Base-by-base conservation (phyloP, 2,329 filamentous ascomycete species). In the Zasmidium citrigriseum region DNA sequence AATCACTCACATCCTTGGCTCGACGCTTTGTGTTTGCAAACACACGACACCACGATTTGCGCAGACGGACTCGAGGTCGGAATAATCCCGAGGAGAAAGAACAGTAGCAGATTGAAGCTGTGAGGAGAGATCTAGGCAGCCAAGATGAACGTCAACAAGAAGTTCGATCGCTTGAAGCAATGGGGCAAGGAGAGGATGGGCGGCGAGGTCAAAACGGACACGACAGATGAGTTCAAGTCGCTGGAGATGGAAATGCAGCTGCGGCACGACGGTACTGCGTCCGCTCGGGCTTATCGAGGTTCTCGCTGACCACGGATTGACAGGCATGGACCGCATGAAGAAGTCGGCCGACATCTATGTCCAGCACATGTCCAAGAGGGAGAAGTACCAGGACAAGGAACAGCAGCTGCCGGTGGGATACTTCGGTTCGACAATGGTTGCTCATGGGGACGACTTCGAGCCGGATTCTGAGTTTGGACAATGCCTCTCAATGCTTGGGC, bases 121-220 rank as follows among this genome's bases (percentile, higher is more conserved):
- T 2, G 11, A 27, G 46, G 51, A 34, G 27, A 23, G 38, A 34
- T n/a, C 16, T 20, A 21, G 25, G 52, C 55, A 59, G 62, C 47
- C 68, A 71, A 58, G 46, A 75, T 75, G 72, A 85, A 86, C 69
- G 80, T 87, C 75, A 87, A 86, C 77, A 96, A 96, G 82, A 96
- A 96, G 75, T 86, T 98, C 73, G 93, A 93, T 78, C 89, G 93
- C 72, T 88, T 96, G 81, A 96, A 93, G 81, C 93, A 98, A 88
- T 98, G 93, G 93, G 91, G 93, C 38, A 91, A 91, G 67, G 93
- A 98, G 80, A 91, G 93, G 78, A 96, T 98, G 90, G 93, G 93
- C 68, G 86, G 86, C 65, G 93, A 97, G 77, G 84, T 88, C 77
- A 95, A 92, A 79, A 97, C 93, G 10, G 86, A 83, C 73, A 86